A percentile compares a stretch with the other conserved stretches of the same genome.
phyloP scores from a whole-genome alignment of 108 stramenopile genomes.

The Schizochytrium sp. region DNA sequence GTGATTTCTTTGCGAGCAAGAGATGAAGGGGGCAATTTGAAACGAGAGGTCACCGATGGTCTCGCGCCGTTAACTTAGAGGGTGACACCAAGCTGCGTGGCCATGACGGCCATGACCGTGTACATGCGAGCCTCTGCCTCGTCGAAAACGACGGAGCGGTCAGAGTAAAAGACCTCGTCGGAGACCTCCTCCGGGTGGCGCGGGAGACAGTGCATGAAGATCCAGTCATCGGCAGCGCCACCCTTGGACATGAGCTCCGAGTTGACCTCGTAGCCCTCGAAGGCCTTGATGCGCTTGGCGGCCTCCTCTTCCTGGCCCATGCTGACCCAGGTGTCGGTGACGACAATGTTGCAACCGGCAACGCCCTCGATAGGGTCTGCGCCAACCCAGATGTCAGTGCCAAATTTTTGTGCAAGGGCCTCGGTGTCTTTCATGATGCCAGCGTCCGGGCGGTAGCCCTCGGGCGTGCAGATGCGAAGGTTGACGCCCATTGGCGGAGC shows the following conservation, averaged over 20 bases:
- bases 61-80: background rate
- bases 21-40: too few relatives aligned
- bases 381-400: background rate
- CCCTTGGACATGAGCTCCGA: constrained; percentile 56
- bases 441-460: constrained; percentile 72
- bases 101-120: constrained; percentile 98
- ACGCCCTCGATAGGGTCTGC: constrained; percentile 64
- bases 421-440: constrained; percentile 20
- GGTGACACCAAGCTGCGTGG: constrained; percentile 65
- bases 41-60: too few relatives aligned
- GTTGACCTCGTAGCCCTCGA: constrained; percentile 87
- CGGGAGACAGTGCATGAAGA: constrained; percentile 92
- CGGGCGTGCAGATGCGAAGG: constrained; percentile 81
- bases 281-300: constrained; percentile 69
- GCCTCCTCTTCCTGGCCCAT: constrained; percentile 95
- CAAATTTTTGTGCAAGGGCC: background rate
- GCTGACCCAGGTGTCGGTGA: constrained; percentile 93
- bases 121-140: constrained; percentile 98
- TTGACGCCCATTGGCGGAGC: constrained; percentile 80
- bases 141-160: constrained; percentile 73
- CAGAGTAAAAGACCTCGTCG: constrained; percentile 88
- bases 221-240: constrained; percentile 67
- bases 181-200: constrained; percentile 88
- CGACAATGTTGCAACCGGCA: constrained; percentile 75
- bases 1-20: too few relatives aligned